Conservation (phyloP, 306 rosid species). For the Corylus avellana region DNA sequence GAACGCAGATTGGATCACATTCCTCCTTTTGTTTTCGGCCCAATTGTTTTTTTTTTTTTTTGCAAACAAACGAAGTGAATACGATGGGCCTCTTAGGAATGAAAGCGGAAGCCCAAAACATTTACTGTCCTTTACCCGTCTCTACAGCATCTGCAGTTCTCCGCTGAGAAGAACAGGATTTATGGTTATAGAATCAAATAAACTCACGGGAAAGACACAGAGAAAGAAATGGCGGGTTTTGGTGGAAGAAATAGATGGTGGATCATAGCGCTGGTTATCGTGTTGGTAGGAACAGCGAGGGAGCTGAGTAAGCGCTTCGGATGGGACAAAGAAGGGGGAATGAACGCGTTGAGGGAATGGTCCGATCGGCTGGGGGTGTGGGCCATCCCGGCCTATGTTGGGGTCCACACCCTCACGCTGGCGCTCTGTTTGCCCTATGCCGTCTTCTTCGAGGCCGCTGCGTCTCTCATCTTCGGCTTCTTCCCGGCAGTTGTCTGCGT, state of each 20-base stretch:
- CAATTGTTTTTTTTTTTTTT: too few relatives aligned
- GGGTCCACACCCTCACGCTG: conserved; percentile 65
- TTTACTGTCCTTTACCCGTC: background rate
- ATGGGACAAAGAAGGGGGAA: conserved; percentile 57
- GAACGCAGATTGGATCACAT: too few relatives aligned
- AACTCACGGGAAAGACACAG: background rate
- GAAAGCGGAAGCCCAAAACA: background rate
- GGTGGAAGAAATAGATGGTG: conserved; percentile 43
- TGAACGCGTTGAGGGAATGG: conserved; percentile 42
- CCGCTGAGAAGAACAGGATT: too few relatives aligned
- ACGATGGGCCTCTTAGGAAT: too few relatives aligned
- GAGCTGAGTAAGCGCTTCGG: conserved; percentile 33
- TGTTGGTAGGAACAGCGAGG: conserved; percentile 29
- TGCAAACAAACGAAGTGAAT: too few relatives aligned
- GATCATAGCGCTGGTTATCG: conserved; percentile 47
- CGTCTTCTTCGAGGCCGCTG: conserved; percentile 78
- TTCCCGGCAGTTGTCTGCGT: conserved; percentile 71
- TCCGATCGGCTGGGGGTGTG: conserved; percentile 70
- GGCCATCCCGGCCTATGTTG: conserved; percentile 80
- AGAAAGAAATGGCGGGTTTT: background rate
- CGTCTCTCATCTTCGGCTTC: conserved; percentile 84
- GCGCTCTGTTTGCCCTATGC: conserved; percentile 87
- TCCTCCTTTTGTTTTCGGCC: too few relatives aligned
- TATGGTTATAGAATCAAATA: background rate
- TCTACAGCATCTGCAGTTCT: background rate